Conservation (phyloP, 164 flowering plant genomes). For the Vitis vinifera region ASM3070453v1 NC_081810.1:20961001-20961500, state of each 20-base stretch:
- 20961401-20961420: no score
- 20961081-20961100: conserved; percentile 61
- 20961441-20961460: no score
- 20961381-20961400: no score
- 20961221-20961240: conserved; percentile 71
- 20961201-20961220: conserved; percentile 49
- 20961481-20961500: no score
- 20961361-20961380: no score
- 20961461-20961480: no score
- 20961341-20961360: background rate
- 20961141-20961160: conserved; percentile 48
- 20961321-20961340: conserved; percentile 28
- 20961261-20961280: conserved; percentile 55
- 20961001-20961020: conserved; percentile 74
- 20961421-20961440: no score
- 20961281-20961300: conserved; percentile 62
- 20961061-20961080: conserved; percentile 79
- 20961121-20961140: conserved; percentile 42
- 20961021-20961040: conserved; percentile 54
- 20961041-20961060: conserved; percentile 63
- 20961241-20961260: conserved; percentile 50
- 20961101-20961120: conserved; percentile 54
- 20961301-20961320: conserved; percentile 44
- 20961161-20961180: conserved; percentile 49
- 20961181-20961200: conserved; percentile 63